A percentile compares a stretch with the other conserved stretches of the same genome.
Evolutionary conservation across 2,329 filamentous ascomycete species (phyloP).

Genomic region (Lecanoromycetidae sp.): DNA sequence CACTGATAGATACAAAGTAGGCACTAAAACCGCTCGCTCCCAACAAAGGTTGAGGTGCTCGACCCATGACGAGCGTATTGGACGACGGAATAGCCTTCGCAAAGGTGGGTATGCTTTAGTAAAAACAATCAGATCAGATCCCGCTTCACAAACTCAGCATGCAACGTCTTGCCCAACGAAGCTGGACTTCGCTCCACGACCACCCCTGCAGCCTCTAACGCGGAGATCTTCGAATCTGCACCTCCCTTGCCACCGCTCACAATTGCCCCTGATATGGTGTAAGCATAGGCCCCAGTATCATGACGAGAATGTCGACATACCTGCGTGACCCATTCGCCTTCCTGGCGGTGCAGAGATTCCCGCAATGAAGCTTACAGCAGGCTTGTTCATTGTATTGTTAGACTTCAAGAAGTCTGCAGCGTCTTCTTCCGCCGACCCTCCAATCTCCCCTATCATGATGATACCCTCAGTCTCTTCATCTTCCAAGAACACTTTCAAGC

Average conservation of each 20-base stretch:
- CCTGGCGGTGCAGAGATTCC: constrained; percentile 95
- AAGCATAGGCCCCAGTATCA: constrained; percentile 13
- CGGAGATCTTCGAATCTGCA: constrained; percentile 94
- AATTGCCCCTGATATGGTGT: constrained; percentile 52
- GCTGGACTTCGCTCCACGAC: constrained; percentile 93
- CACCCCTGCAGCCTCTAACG: constrained; percentile 84
- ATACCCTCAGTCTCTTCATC: constrained; percentile 96
- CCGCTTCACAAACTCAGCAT: constrained; percentile 89
- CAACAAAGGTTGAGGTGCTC: too few relatives aligned
- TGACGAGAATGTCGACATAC: constrained; percentile 31
- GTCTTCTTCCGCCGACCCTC: constrained; percentile 93
- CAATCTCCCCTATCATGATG: constrained; percentile 99
- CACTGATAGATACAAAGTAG: too few relatives aligned
- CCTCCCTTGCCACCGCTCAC: constrained; percentile 95
- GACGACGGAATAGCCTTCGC: too few relatives aligned
- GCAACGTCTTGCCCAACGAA: constrained; percentile 79
- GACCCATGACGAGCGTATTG: too few relatives aligned
- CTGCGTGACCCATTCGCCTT: constrained; percentile 95
- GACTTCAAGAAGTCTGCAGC: constrained; percentile 89
- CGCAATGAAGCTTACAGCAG: constrained; percentile 94
- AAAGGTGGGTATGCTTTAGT: too few relatives aligned
- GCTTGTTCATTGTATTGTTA: constrained; percentile 88
- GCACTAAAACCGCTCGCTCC: too few relatives aligned
- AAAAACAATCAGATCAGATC: constrained; percentile 66
- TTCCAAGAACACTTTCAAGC: constrained; percentile 89